Evolutionary conservation across 306 rosid species (phyloP).

Genomic region (Begonia fuchsioides): DNA sequence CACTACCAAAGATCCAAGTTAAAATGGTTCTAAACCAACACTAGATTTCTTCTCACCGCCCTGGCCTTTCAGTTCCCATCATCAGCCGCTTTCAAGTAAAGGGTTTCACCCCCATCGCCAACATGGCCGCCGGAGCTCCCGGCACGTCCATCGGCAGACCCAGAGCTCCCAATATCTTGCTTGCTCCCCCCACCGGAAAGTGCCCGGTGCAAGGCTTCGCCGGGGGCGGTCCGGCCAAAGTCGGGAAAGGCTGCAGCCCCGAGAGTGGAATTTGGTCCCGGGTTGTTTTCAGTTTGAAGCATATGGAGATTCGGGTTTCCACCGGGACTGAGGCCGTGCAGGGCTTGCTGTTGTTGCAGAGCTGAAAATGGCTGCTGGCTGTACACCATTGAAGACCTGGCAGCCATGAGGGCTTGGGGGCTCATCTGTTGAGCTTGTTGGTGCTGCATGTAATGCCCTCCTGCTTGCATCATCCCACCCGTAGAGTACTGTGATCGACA

Average conservation of each 20-base stretch:
- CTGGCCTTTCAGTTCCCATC: constrained; percentile 38
- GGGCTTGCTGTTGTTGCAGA: constrained; percentile 77
- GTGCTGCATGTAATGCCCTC: constrained; percentile 82
- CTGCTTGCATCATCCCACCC: constrained; percentile 66
- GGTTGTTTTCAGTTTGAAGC: constrained; percentile 49
- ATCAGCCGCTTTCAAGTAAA: constrained; percentile 57
- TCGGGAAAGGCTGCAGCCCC: constrained; percentile 64
- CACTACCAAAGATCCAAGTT: background rate
- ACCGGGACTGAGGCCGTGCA: constrained; percentile 48
- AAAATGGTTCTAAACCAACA: too few species aligned
- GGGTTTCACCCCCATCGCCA: constrained; percentile 70
- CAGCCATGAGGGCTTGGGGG: constrained; percentile 79
- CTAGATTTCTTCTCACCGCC: constrained; percentile 5
- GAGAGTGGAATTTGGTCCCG: constrained; percentile 39
- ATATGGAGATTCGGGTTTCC: constrained; percentile 65
- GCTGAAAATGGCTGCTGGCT: constrained; percentile 62
- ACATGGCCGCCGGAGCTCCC: constrained; percentile 50
- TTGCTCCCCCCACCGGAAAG: constrained; percentile 45
- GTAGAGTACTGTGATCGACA: constrained; percentile 46
- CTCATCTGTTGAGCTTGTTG: constrained; percentile 79
- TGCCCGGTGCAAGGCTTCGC: too few species aligned
- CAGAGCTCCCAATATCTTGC: constrained; percentile 54
- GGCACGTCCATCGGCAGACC: constrained; percentile 52
- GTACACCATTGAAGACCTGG: constrained; percentile 78
- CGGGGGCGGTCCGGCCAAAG: too few species aligned